Conservation (phyloP, 2,329 filamentous ascomycete species). For the Penicillium brevicompactum region DNA sequence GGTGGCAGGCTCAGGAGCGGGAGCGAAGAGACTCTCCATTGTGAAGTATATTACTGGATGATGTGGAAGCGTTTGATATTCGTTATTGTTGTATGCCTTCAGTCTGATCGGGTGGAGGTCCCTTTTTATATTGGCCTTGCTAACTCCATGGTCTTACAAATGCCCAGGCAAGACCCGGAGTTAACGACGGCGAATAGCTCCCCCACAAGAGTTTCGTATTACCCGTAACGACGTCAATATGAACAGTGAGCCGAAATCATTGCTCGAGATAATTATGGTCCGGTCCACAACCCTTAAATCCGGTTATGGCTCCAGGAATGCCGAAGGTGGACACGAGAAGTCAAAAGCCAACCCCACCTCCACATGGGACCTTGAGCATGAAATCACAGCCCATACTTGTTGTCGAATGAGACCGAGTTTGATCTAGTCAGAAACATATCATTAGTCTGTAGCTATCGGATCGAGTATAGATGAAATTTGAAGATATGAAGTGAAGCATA, state of each 20-base stretch:
- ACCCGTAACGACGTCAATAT: not conserved
- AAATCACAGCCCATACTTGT: too few species aligned
- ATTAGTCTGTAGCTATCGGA: too few species aligned
- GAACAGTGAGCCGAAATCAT: not conserved
- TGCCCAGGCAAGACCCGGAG: not conserved
- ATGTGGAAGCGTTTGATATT: not conserved
- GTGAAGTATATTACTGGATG: slow-evolving; percentile 5
- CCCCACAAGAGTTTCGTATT: not conserved
- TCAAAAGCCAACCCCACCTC: too few species aligned
- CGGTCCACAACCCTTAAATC: not conserved
- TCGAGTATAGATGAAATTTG: not conserved
- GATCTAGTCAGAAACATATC: too few species aligned
- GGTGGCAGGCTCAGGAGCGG: slow-evolving; percentile 58
- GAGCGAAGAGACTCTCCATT: slow-evolving; percentile 34
- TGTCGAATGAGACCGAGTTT: too few species aligned
- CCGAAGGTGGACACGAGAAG: too few species aligned
- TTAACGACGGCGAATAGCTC: not conserved
- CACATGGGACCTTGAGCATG: too few species aligned
- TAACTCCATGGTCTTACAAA: not conserved
- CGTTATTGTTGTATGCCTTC: not conserved
- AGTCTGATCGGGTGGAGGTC: not conserved
- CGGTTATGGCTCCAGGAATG: not conserved
- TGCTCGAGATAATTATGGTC: not conserved
- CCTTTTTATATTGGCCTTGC: not conserved
- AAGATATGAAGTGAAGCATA: not conserved